Base-by-base conservation (phyloP, 257 asterid genomes). In the Gentiana straminea region DNA sequence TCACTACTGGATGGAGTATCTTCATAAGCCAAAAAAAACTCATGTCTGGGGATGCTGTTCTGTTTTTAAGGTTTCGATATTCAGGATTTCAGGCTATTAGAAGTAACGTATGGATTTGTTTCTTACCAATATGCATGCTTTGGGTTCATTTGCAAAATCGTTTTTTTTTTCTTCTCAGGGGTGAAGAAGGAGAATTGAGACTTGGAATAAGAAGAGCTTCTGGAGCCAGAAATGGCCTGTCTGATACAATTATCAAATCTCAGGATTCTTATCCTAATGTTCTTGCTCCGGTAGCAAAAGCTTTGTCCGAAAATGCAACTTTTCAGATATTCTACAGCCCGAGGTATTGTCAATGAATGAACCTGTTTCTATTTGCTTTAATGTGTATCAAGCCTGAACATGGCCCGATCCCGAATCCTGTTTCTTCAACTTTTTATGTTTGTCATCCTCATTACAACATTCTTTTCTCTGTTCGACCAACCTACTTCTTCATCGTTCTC, bases 1-100 rank as follows among this genome's bases (percentile, higher is more conserved):
- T 88, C 58, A 88, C 97, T 49, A 92, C 99, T 4, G 97, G 99
- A 51, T 92, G 99, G 99, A 92, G 98, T 61, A 73, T 81, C 51
- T 92, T 92, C 50, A 94, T 85, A 50, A 83, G 95, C 80, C 97
- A 92, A 73, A 92, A 88, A 60, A 86, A 89, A 68, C 94, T 92
- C 15, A 81, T 81, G 3, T 77, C 95, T 0, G 95, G 97, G 35
- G 99, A 88, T 71, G 99, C 97, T 1, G 97, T 92, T 66, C 86
- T 92, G 63, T 92, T 92, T 73, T 68, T 92, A 63, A 88, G 99
- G 99, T 92, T 59, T 1, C 9, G 0, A 5, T 41, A 41, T 41
- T 41, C 8, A 2, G 11, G 46, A 41, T 10, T 41, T 41, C 46
- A 41, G 2, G 2, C 46, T 41, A 41, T 5, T 6, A 10, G 10